phyloP scores from a whole-genome alignment of 1,284 basidiomycete genomes.

The Xerocomus amazonicus region DNA sequence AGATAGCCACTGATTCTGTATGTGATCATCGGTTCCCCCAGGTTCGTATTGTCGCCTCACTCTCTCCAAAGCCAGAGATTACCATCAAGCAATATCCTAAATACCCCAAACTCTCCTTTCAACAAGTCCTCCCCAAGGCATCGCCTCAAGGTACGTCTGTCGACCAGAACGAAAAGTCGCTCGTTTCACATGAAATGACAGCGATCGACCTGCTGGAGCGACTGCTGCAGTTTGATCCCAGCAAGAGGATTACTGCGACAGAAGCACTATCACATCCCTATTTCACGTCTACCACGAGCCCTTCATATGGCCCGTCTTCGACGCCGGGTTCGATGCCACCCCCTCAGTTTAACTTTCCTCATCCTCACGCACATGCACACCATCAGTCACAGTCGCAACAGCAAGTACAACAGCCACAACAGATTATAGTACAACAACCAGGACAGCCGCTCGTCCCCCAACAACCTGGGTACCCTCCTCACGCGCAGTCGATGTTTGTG shows the following conservation, averaged over 20 bases:
- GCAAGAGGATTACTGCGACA: conserved; percentile 87
- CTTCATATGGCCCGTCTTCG: conserved; percentile 43
- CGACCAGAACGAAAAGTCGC: neutral
- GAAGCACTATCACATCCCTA: conserved; percentile 94
- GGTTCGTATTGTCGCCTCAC: conserved; percentile 11
- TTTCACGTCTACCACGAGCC: conserved; percentile 64
- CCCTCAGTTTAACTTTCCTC: conserved; percentile 66
- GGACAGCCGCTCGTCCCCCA: conserved; percentile 30
- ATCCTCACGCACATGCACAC: conserved; percentile 49
- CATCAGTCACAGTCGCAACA: conserved; percentile 45
- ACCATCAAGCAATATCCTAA: conserved; percentile 85
- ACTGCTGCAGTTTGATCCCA: conserved; percentile 95
- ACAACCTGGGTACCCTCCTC: conserved; percentile 41
- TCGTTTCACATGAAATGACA: conserved; percentile 31
- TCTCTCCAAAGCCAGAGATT: conserved; percentile 75
- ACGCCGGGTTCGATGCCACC: conserved; percentile 60
- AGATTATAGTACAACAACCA: conserved; percentile 38
- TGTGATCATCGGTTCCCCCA: conserved; percentile 24
- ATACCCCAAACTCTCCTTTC: conserved; percentile 88
- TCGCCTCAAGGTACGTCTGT: conserved; percentile 70
- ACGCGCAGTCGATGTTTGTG: conserved; percentile 34
- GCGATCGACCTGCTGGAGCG: conserved; percentile 95
- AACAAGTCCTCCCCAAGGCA: conserved; percentile 89
- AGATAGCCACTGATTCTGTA: conserved; percentile 91
- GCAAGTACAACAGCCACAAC: conserved; percentile 36